phyloP scores from a whole-genome alignment of 2,329 filamentous ascomycete species.

The Penicillium hordei region DNA sequence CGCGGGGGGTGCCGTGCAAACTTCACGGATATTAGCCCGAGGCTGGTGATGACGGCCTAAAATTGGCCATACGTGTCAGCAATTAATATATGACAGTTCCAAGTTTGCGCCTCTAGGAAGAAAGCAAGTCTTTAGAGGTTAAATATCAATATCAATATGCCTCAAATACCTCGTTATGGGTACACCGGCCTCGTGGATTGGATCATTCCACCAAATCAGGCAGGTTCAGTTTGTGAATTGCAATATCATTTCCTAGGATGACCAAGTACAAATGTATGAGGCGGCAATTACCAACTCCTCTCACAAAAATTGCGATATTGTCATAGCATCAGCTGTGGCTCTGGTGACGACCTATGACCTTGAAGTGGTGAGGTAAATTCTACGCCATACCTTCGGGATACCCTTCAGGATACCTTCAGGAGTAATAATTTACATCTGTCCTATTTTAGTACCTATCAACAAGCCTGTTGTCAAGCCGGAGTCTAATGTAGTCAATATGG shows the following conservation, averaged over 20 bases:
- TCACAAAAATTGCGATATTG: background rate
- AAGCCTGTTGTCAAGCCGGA: background rate
- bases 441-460: background rate
- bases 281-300: background rate
- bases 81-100: background rate
- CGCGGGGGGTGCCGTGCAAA: background rate
- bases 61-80: background rate
- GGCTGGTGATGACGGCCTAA: background rate
- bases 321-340: background rate
- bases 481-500: background rate
- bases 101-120: background rate
- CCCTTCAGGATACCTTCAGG: background rate
- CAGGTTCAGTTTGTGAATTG: background rate
- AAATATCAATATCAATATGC: constrained; percentile 5
- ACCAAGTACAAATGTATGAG: background rate
- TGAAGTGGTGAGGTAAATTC: background rate
- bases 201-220: background rate
- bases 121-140: background rate
- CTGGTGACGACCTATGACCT: background rate
- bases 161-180: background rate
- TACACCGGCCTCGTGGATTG: constrained; percentile 9
- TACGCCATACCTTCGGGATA: background rate
- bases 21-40: background rate
- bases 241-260: background rate
- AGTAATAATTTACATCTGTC: background rate